Conservation (phyloP, 768 basidiomycete species). For the Macrolepiota fuliginosa region DNA sequence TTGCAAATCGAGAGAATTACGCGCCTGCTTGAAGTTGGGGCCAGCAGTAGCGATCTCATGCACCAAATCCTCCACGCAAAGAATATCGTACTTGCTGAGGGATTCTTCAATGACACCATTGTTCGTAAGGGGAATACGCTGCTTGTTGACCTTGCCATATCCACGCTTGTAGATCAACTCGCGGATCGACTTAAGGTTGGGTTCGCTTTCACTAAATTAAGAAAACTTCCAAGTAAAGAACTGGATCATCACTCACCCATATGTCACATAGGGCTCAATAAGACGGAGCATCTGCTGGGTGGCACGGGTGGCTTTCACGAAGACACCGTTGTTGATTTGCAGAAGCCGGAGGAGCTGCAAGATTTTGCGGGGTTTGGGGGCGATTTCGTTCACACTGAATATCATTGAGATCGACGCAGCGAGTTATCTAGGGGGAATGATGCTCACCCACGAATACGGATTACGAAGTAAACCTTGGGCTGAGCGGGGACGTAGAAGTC, state of each 20-base stretch:
- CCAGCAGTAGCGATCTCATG: slow-evolving; percentile 95
- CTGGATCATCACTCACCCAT: slow-evolving; percentile 59
- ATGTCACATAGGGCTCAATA: slow-evolving; percentile 96
- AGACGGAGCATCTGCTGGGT: slow-evolving; percentile 98
- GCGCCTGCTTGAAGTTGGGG: slow-evolving; percentile 98
- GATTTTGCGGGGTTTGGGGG: slow-evolving; percentile 99
- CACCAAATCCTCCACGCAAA: slow-evolving; percentile 95
- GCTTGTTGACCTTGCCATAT: slow-evolving; percentile 97
- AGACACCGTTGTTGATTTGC: slow-evolving; percentile 99
- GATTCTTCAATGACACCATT: slow-evolving; percentile 89
- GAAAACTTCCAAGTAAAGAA: slow-evolving; percentile 1
- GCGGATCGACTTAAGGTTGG: slow-evolving; percentile 94
- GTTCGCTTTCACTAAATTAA: slow-evolving; percentile 55
- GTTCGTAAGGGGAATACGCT: slow-evolving; percentile 93
- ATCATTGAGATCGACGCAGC: slow-evolving; percentile 10
- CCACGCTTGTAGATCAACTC: slow-evolving; percentile 99
- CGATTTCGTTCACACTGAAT: slow-evolving; percentile 96
- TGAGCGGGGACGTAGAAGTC: slow-evolving; percentile 98
- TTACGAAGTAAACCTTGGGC: slow-evolving; percentile 96
- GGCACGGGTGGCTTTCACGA: slow-evolving; percentile 94
- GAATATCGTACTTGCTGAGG: slow-evolving; percentile 93
- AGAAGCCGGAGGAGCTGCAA: slow-evolving; percentile 96
- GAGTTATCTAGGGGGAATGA: neutral
- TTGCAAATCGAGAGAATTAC: slow-evolving; percentile 21
- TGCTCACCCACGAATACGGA: slow-evolving; percentile 92